These are phyloP conservation scores for Solanum dulcamara DNA, from an alignment of 257 asterid genomes.

Conservation along the genomic window DNA sequence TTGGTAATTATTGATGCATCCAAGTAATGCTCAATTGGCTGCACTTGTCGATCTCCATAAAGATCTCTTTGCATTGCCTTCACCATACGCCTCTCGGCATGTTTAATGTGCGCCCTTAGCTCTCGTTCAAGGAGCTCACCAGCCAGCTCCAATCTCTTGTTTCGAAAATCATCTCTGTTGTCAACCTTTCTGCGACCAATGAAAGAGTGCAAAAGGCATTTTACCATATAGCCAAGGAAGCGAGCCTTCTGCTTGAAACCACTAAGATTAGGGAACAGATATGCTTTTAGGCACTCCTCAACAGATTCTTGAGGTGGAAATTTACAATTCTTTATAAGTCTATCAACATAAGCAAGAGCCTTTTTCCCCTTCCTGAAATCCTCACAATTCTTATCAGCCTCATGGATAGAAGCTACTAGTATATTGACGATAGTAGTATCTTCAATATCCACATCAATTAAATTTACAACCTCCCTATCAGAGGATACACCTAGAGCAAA, in stretches of 20 bases:
- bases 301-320: slow-evolving; percentile 71
- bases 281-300: slow-evolving; percentile 48
- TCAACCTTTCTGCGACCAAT: slow-evolving; percentile 69
- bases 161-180: slow-evolving; percentile 76
- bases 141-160: slow-evolving; percentile 91
- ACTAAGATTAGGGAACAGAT: slow-evolving; percentile 53
- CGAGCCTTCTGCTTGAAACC: slow-evolving; percentile 59
- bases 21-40: slow-evolving; percentile 42
- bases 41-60: slow-evolving; percentile 50
- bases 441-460: slow-evolving; percentile 43
- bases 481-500: slow-evolving; percentile 74
- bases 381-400: slow-evolving; percentile 57
- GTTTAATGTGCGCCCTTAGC: slow-evolving; percentile 68
- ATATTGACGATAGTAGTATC: slow-evolving; percentile 41
- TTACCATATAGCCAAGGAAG: slow-evolving; percentile 84
- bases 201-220: slow-evolving; percentile 67
- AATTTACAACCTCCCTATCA: slow-evolving; percentile 52
- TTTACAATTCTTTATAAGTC: slow-evolving; percentile 33
- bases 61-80: slow-evolving; percentile 82
- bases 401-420: slow-evolving; percentile 59
- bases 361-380: slow-evolving; percentile 48
- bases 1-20: slow-evolving; percentile 54
- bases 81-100: slow-evolving; percentile 68
- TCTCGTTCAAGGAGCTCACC: slow-evolving; percentile 82
- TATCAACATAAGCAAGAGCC: slow-evolving; percentile 36